A percentile compares a stretch with the other conserved stretches of the same genome.
phyloP scores from a whole-genome alignment of 1,284 basidiomycete genomes.

The Malassezia equina region DNA sequence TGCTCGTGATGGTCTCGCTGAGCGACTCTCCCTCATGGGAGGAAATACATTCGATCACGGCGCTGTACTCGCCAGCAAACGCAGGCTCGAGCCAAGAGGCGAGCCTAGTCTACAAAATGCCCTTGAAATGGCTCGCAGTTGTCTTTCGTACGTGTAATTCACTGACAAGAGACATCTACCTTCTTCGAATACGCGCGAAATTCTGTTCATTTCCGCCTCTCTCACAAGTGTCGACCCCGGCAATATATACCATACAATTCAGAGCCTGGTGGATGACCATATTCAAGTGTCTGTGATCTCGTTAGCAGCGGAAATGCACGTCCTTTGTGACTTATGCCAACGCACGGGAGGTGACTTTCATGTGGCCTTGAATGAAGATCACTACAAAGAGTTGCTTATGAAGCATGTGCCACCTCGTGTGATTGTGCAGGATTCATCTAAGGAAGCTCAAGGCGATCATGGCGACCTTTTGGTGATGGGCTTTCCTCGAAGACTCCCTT shows the following conservation, averaged over 20 bases:
- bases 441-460: not conserved
- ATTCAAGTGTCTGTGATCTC: conserved; percentile 87
- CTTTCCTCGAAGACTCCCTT: conserved; percentile 55
- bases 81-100: conserved; percentile 75
- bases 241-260: conserved; percentile 84
- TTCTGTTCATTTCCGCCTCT: conserved; percentile 83
- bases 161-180: conserved; percentile 61
- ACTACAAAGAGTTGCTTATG: conserved; percentile 87
- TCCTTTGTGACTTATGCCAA: conserved; percentile 66
- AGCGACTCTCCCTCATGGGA: conserved; percentile 56
- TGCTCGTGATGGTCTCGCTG: conserved; percentile 43
- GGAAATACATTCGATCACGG: conserved; percentile 89
- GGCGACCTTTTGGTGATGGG: conserved; percentile 91
- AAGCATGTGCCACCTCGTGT: conserved; percentile 74
- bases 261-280: conserved; percentile 62
- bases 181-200: conserved; percentile 86
- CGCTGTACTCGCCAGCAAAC: conserved; percentile 70
- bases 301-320: conserved; percentile 86
- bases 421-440: conserved; percentile 16
- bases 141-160: conserved; percentile 53
- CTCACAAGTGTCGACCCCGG: conserved; percentile 93
- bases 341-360: conserved; percentile 51
- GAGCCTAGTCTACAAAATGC: conserved; percentile 95
- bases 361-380: conserved; percentile 91
- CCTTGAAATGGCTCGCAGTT: conserved; percentile 66